Evolutionary conservation across 495 filamentous ascomycete species (phyloP).

Genomic region (Arthonia radiata): DNA sequence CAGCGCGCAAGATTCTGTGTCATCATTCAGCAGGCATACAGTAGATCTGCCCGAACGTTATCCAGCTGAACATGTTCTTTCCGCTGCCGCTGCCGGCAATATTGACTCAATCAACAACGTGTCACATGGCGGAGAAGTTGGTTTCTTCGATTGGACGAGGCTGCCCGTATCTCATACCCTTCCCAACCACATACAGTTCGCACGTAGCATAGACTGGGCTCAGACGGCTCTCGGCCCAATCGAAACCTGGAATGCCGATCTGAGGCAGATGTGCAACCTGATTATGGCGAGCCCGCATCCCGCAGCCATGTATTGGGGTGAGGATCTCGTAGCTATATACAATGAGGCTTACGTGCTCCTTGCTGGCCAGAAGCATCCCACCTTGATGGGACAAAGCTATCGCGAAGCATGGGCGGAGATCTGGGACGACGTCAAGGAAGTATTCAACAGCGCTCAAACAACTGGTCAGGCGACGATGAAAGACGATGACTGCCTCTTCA

Average conservation of each 20-base stretch:
- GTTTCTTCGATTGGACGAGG: slow-evolving; percentile 44
- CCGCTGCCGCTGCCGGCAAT: slow-evolving; percentile 10
- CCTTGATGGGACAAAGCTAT: slow-evolving; percentile 41
- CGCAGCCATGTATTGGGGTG: slow-evolving; percentile 48
- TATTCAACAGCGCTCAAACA: slow-evolving; percentile 29
- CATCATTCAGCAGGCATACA: no score
- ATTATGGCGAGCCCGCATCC: slow-evolving; percentile 53
- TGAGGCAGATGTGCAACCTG: slow-evolving; percentile 37
- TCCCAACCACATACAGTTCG: slow-evolving; percentile 38
- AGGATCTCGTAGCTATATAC: slow-evolving; percentile 39
- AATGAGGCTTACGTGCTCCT: slow-evolving; percentile 47
- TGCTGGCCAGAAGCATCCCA: slow-evolving; percentile 43
- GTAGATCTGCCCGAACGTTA: no score
- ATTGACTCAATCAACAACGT: slow-evolving; percentile 11
- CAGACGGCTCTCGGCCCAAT: slow-evolving; percentile 38
- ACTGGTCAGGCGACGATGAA: slow-evolving; percentile 50
- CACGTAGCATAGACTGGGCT: slow-evolving; percentile 38
- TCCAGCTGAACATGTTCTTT: slow-evolving; percentile 13
- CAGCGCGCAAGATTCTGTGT: no score
- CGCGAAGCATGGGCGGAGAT: slow-evolving; percentile 39
- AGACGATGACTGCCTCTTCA: slow-evolving; percentile 42
- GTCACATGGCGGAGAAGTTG: slow-evolving; percentile 6
- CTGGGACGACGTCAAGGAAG: slow-evolving; percentile 33
- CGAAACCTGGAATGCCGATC: slow-evolving; percentile 33
- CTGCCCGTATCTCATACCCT: slow-evolving; percentile 29